Percentiles rank a stretch among this genome's conserved stretches.
Evolutionary conservation across 163 green algal genomes (phyloP).

Genomic region (Coccomyxa subellipsoidea): DNA sequence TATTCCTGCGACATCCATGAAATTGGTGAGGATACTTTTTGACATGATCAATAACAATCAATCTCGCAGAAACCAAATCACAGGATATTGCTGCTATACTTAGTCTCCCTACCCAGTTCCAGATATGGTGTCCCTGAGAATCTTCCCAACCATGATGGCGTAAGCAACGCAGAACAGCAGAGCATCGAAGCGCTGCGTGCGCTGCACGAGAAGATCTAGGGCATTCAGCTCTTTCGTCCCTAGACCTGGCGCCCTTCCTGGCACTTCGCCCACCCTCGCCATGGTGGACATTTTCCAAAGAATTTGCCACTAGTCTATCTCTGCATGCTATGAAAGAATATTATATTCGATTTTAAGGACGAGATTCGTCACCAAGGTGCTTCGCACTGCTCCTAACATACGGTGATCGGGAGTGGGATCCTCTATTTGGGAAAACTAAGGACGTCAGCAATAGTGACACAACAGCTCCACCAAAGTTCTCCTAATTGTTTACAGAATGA

Average conservation of each 20-base stretch:
- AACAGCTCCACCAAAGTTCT: too few relatives aligned
- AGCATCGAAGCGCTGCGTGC: slow-evolving; percentile 11
- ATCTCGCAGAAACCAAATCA: too few relatives aligned
- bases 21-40: too few relatives aligned
- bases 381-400: not conserved
- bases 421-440: too few relatives aligned
- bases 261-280: not conserved
- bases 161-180: slow-evolving; percentile 14
- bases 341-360: too few relatives aligned
- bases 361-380: not conserved
- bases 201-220: not conserved
- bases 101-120: not conserved
- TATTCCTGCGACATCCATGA: not conserved
- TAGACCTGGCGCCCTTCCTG: not conserved
- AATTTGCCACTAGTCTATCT: not conserved
- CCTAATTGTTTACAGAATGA: too few relatives aligned
- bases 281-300: not conserved
- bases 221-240: slow-evolving; percentile 17
- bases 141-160: not conserved
- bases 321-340: too few relatives aligned
- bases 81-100: too few relatives aligned
- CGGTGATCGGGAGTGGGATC: not conserved
- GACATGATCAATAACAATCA: too few relatives aligned
- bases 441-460: too few relatives aligned
- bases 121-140: not conserved